phyloP scores from a whole-genome alignment of 2,329 filamentous ascomycete species.

The Alternaria angustiovoidea region DNA sequence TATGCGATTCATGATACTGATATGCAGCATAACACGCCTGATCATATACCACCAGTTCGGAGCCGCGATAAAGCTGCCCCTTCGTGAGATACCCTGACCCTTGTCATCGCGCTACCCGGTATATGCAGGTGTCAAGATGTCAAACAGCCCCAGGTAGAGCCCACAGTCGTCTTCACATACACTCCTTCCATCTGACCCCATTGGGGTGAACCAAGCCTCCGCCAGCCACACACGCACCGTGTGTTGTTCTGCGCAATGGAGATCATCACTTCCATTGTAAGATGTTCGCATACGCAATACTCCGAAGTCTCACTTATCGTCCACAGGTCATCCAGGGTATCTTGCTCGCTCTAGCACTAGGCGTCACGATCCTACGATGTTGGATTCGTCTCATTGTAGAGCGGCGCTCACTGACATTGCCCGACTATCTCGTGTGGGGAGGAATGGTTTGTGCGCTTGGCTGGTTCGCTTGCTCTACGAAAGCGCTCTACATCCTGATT shows the following conservation, averaged over 20 bases:
- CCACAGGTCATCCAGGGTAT: conserved; percentile 22
- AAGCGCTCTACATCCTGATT: conserved; percentile 26
- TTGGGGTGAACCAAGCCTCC: not conserved
- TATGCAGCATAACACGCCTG: not conserved
- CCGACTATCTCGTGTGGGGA: conserved; percentile 33
- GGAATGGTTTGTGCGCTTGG: conserved; percentile 30
- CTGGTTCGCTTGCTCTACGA: conserved; percentile 27
- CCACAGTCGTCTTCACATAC: not conserved
- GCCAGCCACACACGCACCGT: not conserved
- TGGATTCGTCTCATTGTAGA: conserved; percentile 27
- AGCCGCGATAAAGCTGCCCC: not conserved
- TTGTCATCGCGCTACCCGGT: not conserved
- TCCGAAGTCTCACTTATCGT: not conserved
- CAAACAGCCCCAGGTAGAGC: conserved; percentile 3
- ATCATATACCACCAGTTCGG: conserved; percentile 4
- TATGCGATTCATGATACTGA: conserved; percentile 4
- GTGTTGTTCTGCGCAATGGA: conserved; percentile 1
- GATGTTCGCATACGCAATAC: not conserved
- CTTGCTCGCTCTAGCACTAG: conserved; percentile 26
- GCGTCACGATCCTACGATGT: conserved; percentile 26
- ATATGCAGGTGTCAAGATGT: conserved; percentile 6
- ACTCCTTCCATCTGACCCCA: not conserved
- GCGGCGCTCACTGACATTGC: conserved; percentile 20
- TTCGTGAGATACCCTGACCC: not conserved
- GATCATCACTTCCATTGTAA: conserved; percentile 12